Base-by-base conservation (phyloP, 331 rosid genomes). In the Rhamnella rubrinervis region DNA sequence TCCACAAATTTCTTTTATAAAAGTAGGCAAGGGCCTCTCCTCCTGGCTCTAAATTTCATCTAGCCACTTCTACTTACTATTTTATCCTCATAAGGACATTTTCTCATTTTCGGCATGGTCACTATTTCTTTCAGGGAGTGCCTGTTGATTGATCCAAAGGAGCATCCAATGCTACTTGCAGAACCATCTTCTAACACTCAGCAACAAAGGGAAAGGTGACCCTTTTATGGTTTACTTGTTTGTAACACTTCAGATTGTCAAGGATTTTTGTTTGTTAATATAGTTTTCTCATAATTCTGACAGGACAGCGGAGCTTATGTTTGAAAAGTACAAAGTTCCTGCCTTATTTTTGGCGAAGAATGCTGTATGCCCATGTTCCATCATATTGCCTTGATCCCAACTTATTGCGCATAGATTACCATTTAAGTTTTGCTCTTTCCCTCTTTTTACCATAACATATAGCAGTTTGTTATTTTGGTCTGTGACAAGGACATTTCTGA, bases 101-200 rank as follows among this genome's bases (percentile, higher is more conserved):
- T 37, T 60, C 18, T 38, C 25, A 53, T 53, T 39, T 15, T 44
- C 49, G n/a, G 59, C 72, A 58, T 72, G 64, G 68, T 46, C 25
- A 37, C 63, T 44, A 50, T 64, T 65, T 58, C 8, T 28, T 80
- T 78, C 64, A 59, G 99, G 89, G 97, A 95, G 70, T 91, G 96
- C 83, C 82, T 91, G 13, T 76, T 87, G 84, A 77, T 95, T 74
- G 99, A 95, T 80, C 96, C 99, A 58, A 86, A 86, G 77, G 96
- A 95, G 87, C 99, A 87, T 81, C 99, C 99, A 35, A 91, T 95
- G 97, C 93, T 95, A 70, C 96, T 95, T 70, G 99, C 97, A 12
- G 99, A 95, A 66, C 97, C 99, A 77, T 95, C 96, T 66, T 95
- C 75, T 6, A 95, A 87, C 77, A 74, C 84, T 77, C 99, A 85